A percentile compares a stretch with the other conserved stretches of the same genome.
phyloP scores from a whole-genome alignment of 257 asterid species.

The Scutellaria minor region DNA sequence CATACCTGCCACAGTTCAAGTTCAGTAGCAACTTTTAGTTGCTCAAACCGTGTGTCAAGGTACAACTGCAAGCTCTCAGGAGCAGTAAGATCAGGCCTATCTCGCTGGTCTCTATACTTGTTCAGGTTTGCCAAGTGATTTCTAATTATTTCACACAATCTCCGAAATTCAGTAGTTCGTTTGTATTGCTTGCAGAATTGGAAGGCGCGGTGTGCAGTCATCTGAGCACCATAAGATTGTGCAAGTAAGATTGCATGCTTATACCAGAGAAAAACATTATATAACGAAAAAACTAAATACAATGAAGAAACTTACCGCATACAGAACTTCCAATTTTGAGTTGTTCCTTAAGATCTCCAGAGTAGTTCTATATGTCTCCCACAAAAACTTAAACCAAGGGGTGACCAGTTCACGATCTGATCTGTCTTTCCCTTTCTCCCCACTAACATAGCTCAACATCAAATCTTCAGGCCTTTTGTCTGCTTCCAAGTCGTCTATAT shows the following conservation, averaged over 20 bases:
- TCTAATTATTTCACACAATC: slow-evolving; percentile 88
- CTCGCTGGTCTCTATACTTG: slow-evolving; percentile 91
- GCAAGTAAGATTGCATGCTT: neutral
- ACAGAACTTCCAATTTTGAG: slow-evolving; percentile 36
- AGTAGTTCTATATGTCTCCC: slow-evolving; percentile 38
- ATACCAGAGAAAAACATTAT: neutral
- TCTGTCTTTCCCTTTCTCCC: slow-evolving; percentile 94
- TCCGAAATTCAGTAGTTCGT: slow-evolving; percentile 84
- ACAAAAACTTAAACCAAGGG: slow-evolving; percentile 39
- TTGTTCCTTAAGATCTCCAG: slow-evolving; percentile 35
- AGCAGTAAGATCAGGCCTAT: slow-evolving; percentile 86
- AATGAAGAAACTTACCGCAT: slow-evolving; percentile 31
- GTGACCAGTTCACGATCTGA: slow-evolving; percentile 82
- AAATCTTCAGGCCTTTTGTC: slow-evolving; percentile 96
- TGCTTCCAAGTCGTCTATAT: slow-evolving; percentile 89
- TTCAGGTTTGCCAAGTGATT: slow-evolving; percentile 91
- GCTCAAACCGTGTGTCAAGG: slow-evolving; percentile 92
- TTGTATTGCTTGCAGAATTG: slow-evolving; percentile 97
- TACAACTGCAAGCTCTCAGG: slow-evolving; percentile 93
- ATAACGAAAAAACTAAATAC: neutral
- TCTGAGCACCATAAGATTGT: slow-evolving; percentile 46
- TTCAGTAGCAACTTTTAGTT: slow-evolving; percentile 90
- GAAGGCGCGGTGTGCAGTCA: slow-evolving; percentile 98
- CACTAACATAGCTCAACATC: slow-evolving; percentile 94
- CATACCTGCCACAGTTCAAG: slow-evolving; percentile 96